phyloP scores from a whole-genome alignment of 2,329 filamentous ascomycete genomes.

The Ceratocystis destructans region DNA sequence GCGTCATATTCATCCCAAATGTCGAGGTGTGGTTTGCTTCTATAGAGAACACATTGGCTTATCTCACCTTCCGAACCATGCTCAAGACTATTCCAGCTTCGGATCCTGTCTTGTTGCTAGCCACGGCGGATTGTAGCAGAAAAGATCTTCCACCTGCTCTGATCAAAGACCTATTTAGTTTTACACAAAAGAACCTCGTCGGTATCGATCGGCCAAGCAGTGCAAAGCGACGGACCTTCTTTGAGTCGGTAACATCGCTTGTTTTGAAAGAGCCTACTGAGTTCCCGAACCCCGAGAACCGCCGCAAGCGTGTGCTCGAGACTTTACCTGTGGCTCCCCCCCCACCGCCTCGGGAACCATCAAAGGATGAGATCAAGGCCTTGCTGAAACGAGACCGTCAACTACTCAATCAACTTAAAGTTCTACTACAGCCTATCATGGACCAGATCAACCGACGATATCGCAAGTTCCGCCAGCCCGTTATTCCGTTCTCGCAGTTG shows the following conservation, averaged over 20 bases:
- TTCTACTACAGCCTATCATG: constrained; percentile 86
- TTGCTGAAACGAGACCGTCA: constrained; percentile 74
- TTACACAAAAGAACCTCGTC: constrained; percentile 64
- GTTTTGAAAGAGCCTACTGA: constrained; percentile 67
- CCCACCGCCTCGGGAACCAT: constrained; percentile 51
- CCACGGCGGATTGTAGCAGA: constrained; percentile 61
- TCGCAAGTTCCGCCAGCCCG: constrained; percentile 70
- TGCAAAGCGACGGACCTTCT: constrained; percentile 62
- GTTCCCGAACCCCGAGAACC: constrained; percentile 73
- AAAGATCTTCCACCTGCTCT: constrained; percentile 49
- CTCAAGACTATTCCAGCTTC: constrained; percentile 73
- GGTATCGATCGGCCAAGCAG: constrained; percentile 52
- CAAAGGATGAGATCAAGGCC: constrained; percentile 66
- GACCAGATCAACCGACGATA: constrained; percentile 88
- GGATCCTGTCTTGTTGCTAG: constrained; percentile 76
- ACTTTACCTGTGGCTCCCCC: constrained; percentile 61
- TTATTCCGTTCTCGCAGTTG: constrained; percentile 60
- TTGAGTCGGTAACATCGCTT: constrained; percentile 58
- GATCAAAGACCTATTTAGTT: constrained; percentile 70
- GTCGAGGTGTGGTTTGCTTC: constrained; percentile 74
- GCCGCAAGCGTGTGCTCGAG: constrained; percentile 75
- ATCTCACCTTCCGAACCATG: constrained; percentile 73
- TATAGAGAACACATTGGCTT: constrained; percentile 47
- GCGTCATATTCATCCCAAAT: constrained; percentile 86
- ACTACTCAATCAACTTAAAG: constrained; percentile 73